phyloP scores from a whole-genome alignment of 2,329 filamentous ascomycete species.

The Berkeleyomyces basicola region DNA sequence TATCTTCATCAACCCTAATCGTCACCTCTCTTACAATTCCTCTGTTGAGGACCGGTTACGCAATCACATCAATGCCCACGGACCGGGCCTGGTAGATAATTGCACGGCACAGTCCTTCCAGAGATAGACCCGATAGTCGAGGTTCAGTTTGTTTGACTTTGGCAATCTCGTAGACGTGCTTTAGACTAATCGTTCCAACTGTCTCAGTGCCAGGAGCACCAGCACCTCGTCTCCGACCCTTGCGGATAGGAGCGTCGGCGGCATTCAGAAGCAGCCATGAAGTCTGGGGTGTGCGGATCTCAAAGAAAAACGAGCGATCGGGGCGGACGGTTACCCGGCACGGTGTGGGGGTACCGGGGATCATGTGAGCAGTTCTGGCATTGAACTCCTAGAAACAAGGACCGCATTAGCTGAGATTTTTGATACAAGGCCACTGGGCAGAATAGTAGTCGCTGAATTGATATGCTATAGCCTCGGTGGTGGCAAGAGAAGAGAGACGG shows the following conservation, averaged over 20 bases:
- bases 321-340: slow-evolving; percentile 82
- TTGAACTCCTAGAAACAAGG: slow-evolving; percentile 70
- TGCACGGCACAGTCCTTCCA: slow-evolving; percentile 56
- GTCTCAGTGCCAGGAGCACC: slow-evolving; percentile 56
- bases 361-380: slow-evolving; percentile 74
- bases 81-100: slow-evolving; percentile 62
- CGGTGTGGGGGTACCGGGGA: slow-evolving; percentile 69
- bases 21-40: not conserved
- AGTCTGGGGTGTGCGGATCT: slow-evolving; percentile 85
- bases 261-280: slow-evolving; percentile 77
- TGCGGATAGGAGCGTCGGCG: slow-evolving; percentile 56
- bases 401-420: not conserved
- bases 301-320: slow-evolving; percentile 85
- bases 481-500: not conserved
- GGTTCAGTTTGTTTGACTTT: slow-evolving; percentile 80
- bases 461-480: not conserved
- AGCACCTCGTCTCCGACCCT: slow-evolving; percentile 65
- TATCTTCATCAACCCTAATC: not conserved
- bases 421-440: not conserved
- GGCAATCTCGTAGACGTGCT: slow-evolving; percentile 95
- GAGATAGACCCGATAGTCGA: slow-evolving; percentile 51
- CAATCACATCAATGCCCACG: slow-evolving; percentile 55
- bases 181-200: slow-evolving; percentile 75
- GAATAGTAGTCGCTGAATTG: not conserved
- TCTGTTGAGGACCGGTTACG: slow-evolving; percentile 25